A percentile compares a stretch with the other conserved stretches of the same genome.
Conservation (phyloP, 2,329 filamentous ascomycete species). For the Truncatella angustata region DNA sequence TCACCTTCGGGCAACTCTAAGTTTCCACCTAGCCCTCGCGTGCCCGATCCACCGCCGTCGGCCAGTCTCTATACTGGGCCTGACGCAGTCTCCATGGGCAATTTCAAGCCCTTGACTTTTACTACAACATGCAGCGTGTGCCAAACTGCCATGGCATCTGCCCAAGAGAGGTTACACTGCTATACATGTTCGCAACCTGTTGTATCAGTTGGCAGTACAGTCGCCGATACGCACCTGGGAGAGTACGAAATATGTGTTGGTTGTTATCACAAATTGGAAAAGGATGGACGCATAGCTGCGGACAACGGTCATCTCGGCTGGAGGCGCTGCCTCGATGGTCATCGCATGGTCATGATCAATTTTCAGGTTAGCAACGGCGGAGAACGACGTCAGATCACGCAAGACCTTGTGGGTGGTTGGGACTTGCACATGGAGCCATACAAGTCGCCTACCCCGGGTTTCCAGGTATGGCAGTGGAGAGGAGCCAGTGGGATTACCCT, state of each 20-base stretch:
- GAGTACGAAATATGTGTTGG: conserved; percentile 82
- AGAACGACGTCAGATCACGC: conserved; percentile 64
- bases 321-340: conserved; percentile 76
- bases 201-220: conserved; percentile 41
- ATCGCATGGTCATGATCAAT: conserved; percentile 79
- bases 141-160: conserved; percentile 67
- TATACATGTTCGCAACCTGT: conserved; percentile 63
- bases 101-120: conserved; percentile 69
- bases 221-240: conserved; percentile 51
- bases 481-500: conserved; percentile 33
- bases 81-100: conserved; percentile 43
- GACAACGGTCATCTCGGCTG: conserved; percentile 81
- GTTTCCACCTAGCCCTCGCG: conserved; percentile 39
- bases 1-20: conserved; percentile 27
- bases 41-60: conserved; percentile 41
- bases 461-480: conserved; percentile 54
- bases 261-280: conserved; percentile 72
- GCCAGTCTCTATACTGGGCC: conserved; percentile 48
- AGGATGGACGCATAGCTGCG: conserved; percentile 61
- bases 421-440: conserved; percentile 61
- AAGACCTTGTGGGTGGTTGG: conserved; percentile 75
- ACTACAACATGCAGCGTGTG: conserved; percentile 79
- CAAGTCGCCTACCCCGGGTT: conserved; percentile 26
- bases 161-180: conserved; percentile 75
- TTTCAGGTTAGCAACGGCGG: conserved; percentile 70